Conservation (phyloP, 441 rosid species). For the Melastoma candidum region DNA sequence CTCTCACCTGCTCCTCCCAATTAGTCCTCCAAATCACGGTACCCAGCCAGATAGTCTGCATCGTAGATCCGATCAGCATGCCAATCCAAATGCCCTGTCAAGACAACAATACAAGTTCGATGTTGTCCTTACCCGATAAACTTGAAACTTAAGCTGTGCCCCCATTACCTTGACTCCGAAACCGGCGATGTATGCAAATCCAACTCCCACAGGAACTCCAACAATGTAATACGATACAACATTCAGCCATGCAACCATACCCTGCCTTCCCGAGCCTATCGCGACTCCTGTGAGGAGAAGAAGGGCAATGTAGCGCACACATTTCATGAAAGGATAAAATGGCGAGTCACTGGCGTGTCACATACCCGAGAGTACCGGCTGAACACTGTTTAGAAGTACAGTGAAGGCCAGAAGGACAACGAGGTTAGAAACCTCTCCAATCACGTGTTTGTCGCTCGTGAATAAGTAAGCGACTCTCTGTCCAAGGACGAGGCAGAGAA, state of each 20-base stretch:
- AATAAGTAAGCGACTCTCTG: constrained; percentile 36
- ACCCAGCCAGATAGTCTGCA: constrained; percentile 8
- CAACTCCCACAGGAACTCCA: constrained; percentile 34
- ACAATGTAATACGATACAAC: constrained; percentile 26
- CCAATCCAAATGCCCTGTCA: constrained; percentile 19
- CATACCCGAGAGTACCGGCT: constrained; percentile 52
- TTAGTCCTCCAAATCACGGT: constrained; percentile 15
- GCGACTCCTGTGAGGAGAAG: constrained; percentile 26
- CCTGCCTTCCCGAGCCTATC: constrained; percentile 33
- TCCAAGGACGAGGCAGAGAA: constrained; percentile 33
- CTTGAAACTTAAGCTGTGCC: no score
- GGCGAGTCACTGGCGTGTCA: no score
- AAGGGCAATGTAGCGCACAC: not conserved
- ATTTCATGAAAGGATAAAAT: not conserved
- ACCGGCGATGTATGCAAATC: constrained; percentile 23
- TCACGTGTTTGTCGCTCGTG: constrained; percentile 32
- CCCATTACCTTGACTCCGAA: constrained; percentile 20
- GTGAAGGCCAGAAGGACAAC: constrained; percentile 45
- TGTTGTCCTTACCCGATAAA: not conserved
- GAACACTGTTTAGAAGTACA: constrained; percentile 44
- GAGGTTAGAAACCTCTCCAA: constrained; percentile 30
- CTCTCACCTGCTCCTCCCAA: constrained; percentile 20
- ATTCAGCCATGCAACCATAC: constrained; percentile 33
- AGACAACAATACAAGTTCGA: not conserved
- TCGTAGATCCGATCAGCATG: constrained; percentile 11